Conservation (phyloP, 108 stramenopile genomes). For the Conticribra guillardii region DNA sequence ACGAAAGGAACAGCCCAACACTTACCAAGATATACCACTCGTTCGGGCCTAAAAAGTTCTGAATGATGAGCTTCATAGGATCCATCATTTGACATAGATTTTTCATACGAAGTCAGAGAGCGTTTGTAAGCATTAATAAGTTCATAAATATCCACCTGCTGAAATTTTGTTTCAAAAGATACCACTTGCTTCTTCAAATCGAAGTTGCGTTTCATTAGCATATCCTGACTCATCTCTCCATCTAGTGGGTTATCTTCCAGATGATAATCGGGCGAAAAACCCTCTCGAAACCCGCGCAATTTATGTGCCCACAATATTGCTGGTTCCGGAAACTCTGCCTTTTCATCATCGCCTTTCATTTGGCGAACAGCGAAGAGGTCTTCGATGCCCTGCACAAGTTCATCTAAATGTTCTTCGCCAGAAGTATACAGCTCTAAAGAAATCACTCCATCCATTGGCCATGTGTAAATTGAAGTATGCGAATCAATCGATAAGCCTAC, state of each 20-base stretch:
- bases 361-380: slow-evolving; percentile 65
- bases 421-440: slow-evolving; percentile 80
- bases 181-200: slow-evolving; percentile 10
- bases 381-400: slow-evolving; percentile 57
- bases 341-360: slow-evolving; percentile 9
- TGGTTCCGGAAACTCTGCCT: slow-evolving; percentile 39
- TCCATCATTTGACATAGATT: slow-evolving; percentile 20
- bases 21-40: slow-evolving; percentile 64
- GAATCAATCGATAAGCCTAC: slow-evolving; percentile 73
- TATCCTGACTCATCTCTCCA: not conserved
- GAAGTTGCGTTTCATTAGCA: not conserved
- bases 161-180: slow-evolving; percentile 20
- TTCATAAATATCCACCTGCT: slow-evolving; percentile 33
- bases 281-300: slow-evolving; percentile 66
- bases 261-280: slow-evolving; percentile 23
- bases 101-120: not conserved
- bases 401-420: slow-evolving; percentile 58
- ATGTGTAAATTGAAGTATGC: slow-evolving; percentile 84
- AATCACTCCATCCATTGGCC: slow-evolving; percentile 82
- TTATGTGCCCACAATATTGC: slow-evolving; percentile 69
- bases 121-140: slow-evolving; percentile 4
- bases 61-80: slow-evolving; percentile 30
- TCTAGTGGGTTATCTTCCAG: slow-evolving; percentile 14
- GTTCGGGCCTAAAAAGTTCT: slow-evolving; percentile 45
- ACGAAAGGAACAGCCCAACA: too few relatives aligned